A percentile compares a stretch with the other conserved stretches of the same genome.
These are phyloP conservation scores for Komagataella pastoris DNA, from an alignment of 805 yeast species.

Conservation along the genomic window DNA sequence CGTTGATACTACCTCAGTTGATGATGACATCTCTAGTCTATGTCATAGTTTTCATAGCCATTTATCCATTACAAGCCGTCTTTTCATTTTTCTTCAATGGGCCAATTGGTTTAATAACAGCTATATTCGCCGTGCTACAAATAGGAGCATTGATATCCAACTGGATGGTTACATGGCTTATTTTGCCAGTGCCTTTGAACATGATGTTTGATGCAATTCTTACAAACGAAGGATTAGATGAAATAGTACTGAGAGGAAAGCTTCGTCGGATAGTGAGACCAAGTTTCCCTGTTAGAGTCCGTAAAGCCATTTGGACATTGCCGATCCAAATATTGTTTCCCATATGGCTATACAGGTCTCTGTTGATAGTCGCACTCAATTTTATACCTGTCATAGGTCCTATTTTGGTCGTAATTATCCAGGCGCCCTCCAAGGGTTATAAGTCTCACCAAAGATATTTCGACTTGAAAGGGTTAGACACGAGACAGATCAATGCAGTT, in stretches of 20 bases:
- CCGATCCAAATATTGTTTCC: constrained; percentile 20
- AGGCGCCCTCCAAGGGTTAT: constrained; percentile 42
- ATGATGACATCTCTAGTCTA: constrained; percentile 9
- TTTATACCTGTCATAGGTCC: constrained; percentile 51
- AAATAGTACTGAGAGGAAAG: neutral
- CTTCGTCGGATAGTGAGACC: neutral
- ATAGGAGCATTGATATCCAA: constrained; percentile 16
- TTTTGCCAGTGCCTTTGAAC: constrained; percentile 17
- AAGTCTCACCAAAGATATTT: constrained; percentile 43
- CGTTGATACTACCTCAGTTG: constrained; percentile 11
- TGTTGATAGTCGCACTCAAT: constrained; percentile 23
- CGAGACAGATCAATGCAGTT: constrained; percentile 23
- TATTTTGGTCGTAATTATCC: constrained; percentile 29
- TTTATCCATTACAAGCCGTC: constrained; percentile 2
- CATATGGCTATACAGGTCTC: constrained; percentile 22
- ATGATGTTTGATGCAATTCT: constrained; percentile 18
- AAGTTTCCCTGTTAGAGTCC: constrained; percentile 4
- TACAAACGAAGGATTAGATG: constrained; percentile 8
- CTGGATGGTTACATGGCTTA: constrained; percentile 13
- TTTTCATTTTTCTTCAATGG: constrained; percentile 7
- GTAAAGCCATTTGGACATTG: constrained; percentile 7
- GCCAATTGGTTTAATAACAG: constrained; percentile 9
- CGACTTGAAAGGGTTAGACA: constrained; percentile 35
- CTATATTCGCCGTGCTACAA: constrained; percentile 16
- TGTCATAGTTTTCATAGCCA: constrained; percentile 1